Evolutionary conservation across 2,329 filamentous ascomycete genomes (phyloP), one percentile per base, ranked within the genome.

Genomic region (Lachnellula suecica): DNA sequence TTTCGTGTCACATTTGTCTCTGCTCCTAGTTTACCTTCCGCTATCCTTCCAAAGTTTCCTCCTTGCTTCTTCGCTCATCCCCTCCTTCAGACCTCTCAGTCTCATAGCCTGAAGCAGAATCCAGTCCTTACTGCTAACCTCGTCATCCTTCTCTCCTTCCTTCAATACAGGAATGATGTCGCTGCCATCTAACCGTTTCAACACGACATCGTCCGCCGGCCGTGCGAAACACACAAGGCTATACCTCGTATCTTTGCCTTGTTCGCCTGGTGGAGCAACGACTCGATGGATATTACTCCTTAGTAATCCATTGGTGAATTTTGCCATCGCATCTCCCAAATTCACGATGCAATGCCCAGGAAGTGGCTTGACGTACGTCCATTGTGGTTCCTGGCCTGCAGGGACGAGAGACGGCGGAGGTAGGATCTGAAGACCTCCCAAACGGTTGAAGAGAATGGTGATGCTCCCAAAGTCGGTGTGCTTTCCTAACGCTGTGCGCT

Each of bases 201-300:
- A 44, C 10, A 58, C 34, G 1, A 79, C 72, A 22, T 74, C 68
- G 64, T 79, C 73, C 59, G 73, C 76, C 3, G 78, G 78, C 56
- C 79, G 63, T 24, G 71, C 68, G 63, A 82, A 82, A 59, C 82
- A 82, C 9, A 81, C 79, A 19, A 82, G 57, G 64, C 77, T 80
- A 60, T 75, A 78, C 49, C 80, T 67, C 5, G 53, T 60, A 19
- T 57, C 46, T 2, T 23, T 42, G 1, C 49, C 60, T 44, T 66
- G 63, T 15, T 59, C 44, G 4, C 62, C 68, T 13, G 67, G 68
- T 1, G 68, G 63, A 20, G 56, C 59, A 1, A 68, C 63, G 11
- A 71, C 68, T 1, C 69, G 61, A 57, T 71, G 69, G n/a, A 70
- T 58, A 41, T 66, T 67, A 27, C 60, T 64, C 24, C 65, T 62